These are phyloP conservation scores for Calycina herbarum DNA, from an alignment of 2,329 filamentous ascomycete species.

Conservation along the genomic window DNA sequence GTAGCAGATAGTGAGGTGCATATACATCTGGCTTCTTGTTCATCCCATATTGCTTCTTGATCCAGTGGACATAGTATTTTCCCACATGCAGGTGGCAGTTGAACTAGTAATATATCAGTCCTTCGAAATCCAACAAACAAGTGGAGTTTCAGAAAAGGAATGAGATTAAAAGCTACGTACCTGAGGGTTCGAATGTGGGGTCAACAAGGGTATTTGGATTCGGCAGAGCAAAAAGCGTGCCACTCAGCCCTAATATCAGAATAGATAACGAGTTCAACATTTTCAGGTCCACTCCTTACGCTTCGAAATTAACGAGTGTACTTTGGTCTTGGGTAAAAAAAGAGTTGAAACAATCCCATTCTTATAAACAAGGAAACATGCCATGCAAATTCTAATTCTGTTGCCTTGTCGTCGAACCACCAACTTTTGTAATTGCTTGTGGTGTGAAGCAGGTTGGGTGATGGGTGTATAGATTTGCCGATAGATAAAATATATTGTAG, in stretches of 20 bases:
- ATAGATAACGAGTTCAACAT: constrained; percentile 6
- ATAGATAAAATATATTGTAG: neutral
- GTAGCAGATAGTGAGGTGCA: neutral
- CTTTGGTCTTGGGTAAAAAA: neutral
- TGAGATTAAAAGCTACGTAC: neutral
- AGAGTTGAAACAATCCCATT: neutral
- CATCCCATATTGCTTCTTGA: neutral
- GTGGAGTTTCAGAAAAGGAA: neutral
- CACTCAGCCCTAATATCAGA: constrained; percentile 13
- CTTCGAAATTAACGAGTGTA: neutral
- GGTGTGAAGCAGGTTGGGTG: neutral
- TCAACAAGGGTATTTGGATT: constrained; percentile 13
- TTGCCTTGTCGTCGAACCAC: neutral
- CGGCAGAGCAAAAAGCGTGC: constrained; percentile 13
- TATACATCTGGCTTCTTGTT: neutral
- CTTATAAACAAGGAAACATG: neutral
- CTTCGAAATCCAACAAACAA: neutral
- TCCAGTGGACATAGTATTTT: neutral
- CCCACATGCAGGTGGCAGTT: neutral
- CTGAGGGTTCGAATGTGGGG: neutral
- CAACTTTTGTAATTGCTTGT: neutral
- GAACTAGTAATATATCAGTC: neutral
- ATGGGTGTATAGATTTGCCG: neutral
- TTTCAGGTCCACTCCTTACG: neutral
- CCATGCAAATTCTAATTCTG: neutral